phyloP scores from a whole-genome alignment of 2,329 filamentous ascomycete genomes.

The Apiospora marii region DNA sequence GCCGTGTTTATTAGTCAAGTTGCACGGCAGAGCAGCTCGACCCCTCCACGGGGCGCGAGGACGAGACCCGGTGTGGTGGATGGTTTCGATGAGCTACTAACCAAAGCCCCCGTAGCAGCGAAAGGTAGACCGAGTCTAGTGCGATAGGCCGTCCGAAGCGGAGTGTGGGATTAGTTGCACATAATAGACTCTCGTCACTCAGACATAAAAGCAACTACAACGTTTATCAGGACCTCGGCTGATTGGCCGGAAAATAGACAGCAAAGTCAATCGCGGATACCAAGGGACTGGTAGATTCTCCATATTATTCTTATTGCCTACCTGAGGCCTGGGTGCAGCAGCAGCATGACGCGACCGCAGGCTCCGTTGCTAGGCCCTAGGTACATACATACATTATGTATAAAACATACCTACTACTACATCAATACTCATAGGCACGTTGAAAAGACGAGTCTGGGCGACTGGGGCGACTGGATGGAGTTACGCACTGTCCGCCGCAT shows the following conservation, averaged over 20 bases:
- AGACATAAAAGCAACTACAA: constrained; percentile 23
- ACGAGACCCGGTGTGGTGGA: constrained; percentile 7
- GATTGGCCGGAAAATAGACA: constrained; percentile 16
- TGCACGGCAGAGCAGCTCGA: not conserved
- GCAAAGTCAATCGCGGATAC: constrained; percentile 17
- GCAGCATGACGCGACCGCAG: constrained; percentile 20
- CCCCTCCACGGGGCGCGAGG: not conserved
- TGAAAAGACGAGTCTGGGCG: not conserved
- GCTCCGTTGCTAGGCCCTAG: not conserved
- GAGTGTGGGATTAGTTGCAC: constrained; percentile 1
- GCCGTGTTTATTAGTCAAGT: constrained; percentile 7
- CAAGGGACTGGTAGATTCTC: constrained; percentile 20
- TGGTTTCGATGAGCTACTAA: not conserved
- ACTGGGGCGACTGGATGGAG: not conserved
- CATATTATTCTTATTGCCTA: not conserved
- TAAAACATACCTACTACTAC: no score
- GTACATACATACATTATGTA: not conserved
- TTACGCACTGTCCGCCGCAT: constrained; percentile 9
- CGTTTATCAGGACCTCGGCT: constrained; percentile 8
- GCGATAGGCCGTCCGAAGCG: constrained; percentile 4
- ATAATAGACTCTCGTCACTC: constrained; percentile 22
- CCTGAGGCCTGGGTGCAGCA: constrained; percentile 2
- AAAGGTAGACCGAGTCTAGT: constrained; percentile 10
- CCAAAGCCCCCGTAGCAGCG: not conserved
- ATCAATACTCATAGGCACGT: not conserved